phyloP scores from a whole-genome alignment of 805 yeast genomes.

The Pichia manshurica region DNA sequence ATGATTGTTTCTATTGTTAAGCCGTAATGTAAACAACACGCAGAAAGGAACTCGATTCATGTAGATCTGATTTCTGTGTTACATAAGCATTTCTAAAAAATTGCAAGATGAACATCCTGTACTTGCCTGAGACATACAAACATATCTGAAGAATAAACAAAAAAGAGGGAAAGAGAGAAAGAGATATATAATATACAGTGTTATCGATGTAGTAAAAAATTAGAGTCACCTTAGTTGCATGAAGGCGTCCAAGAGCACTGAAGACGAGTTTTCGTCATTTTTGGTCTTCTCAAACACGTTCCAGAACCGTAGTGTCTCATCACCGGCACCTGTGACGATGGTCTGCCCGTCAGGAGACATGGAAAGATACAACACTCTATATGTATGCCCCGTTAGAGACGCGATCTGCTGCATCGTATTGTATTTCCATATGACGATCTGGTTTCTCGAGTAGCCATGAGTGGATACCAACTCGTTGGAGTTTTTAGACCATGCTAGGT shows the following conservation, averaged over 20 bases:
- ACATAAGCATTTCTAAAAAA: no score
- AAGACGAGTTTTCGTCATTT: constrained; percentile 50
- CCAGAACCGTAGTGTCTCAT: constrained; percentile 95
- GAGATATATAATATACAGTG: no score
- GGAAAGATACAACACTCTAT: constrained; percentile 81
- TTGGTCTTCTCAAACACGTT: constrained; percentile 80
- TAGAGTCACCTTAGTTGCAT: constrained; percentile 53
- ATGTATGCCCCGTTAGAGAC: constrained; percentile 89
- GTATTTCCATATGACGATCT: constrained; percentile 89
- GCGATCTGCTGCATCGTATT: constrained; percentile 91
- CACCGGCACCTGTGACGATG: constrained; percentile 97
- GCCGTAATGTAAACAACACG: no score
- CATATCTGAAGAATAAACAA: no score
- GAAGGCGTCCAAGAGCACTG: constrained; percentile 67
- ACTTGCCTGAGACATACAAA: no score
- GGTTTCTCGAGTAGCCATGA: constrained; percentile 89
- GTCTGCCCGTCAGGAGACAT: constrained; percentile 95
- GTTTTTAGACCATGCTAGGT: constrained; percentile 86
- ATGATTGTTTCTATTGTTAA: no score
- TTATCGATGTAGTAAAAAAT: no score
- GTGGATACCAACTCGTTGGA: constrained; percentile 91
- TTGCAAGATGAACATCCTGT: no score
- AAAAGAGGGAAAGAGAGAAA: no score
- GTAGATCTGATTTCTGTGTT: no score
- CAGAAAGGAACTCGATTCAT: no score